Base-by-base conservation (phyloP, 2,329 filamentous ascomycete species). In the Fusarium albosuccineum region DNA sequence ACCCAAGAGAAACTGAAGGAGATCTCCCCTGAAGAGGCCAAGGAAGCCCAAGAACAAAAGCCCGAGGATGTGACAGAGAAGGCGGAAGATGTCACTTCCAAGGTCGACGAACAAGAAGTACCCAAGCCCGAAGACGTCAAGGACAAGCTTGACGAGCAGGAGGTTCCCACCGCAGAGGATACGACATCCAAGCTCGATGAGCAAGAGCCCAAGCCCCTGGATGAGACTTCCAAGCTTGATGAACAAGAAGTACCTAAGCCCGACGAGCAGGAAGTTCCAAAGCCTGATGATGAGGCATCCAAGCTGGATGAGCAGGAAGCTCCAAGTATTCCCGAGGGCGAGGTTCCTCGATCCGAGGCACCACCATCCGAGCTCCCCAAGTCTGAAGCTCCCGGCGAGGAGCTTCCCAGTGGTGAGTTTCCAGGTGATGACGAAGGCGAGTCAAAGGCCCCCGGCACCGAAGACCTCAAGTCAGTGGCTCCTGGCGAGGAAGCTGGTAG, bases 381-480 rank as follows among this genome's bases (percentile, higher is more conserved):
- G 41, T 48, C 46, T 34, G 48, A 64, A 22, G 45, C 39, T 11
- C 42, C 57, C 9, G 48, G 41, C 2, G 29, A 41, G 6, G 51
- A 66, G 6, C 40, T 33, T 3, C 60, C 41, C 29, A 53, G 39
- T 6, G 36, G 17, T 13, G 48, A 60, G 5, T n/a, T 52, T 5
- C 57, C 61, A 14, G 57, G 44, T 11, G 62, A 66, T 3, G 65
- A 62, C 1, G 59, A 41, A n/a, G 60, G 53, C 17, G 63, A 70
- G 56, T 70, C 62, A 7, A 69, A 71, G 54, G 36, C 67, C 17
- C 29, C 62, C 27, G 66, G 64, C 13, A 33, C 26, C 17, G 65
- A 70, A 9, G 58, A 60, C 26, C 29, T 69, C 78, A 88, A 89
- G 74, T 75, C 81, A 9, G 86, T 86, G 73, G 69, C 64, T 37